Conservation (phyloP, 2,329 filamentous ascomycete genomes). For the Exophiala xenobiotica region DNA sequence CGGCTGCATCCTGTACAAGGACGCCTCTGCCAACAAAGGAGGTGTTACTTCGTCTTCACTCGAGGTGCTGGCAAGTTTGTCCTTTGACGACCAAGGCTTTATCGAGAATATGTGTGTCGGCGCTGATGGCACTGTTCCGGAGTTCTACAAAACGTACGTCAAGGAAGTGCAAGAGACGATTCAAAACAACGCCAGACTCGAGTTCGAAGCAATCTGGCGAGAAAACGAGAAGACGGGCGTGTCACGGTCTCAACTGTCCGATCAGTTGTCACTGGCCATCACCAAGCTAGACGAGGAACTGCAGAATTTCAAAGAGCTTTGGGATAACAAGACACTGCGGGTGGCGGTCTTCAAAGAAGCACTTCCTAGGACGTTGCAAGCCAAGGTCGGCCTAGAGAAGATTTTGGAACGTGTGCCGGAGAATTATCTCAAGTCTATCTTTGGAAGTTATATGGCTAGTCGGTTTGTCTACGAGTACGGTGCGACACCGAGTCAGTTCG, state of each 20-base stretch:
- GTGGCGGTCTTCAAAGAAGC: constrained; percentile 79
- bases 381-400: constrained; percentile 87
- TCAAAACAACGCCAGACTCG: constrained; percentile 82
- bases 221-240: constrained; percentile 81
- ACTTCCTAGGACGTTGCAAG: constrained; percentile 75
- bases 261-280: constrained; percentile 86
- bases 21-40: constrained; percentile 97
- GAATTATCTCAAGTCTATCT: constrained; percentile 89
- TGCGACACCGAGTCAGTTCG: constrained; percentile 89
- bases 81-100: constrained; percentile 88
- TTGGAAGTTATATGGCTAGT: constrained; percentile 90
- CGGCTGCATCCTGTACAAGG: constrained; percentile 95
- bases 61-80: constrained; percentile 89
- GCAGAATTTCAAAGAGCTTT: constrained; percentile 80
- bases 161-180: constrained; percentile 88
- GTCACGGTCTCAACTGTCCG: constrained; percentile 81
- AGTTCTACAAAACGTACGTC: constrained; percentile 93
- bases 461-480: constrained; percentile 97
- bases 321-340: constrained; percentile 78
- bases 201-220: constrained; percentile 98
- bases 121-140: constrained; percentile 73
- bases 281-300: constrained; percentile 96
- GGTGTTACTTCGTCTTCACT: constrained; percentile 96
- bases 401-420: constrained; percentile 85
- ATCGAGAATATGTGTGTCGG: constrained; percentile 87